Evolutionary conservation across 2,329 filamentous ascomycete genomes (phyloP), one percentile per base, ranked within the genome.

Genomic region (Chalara sp.): DNA sequence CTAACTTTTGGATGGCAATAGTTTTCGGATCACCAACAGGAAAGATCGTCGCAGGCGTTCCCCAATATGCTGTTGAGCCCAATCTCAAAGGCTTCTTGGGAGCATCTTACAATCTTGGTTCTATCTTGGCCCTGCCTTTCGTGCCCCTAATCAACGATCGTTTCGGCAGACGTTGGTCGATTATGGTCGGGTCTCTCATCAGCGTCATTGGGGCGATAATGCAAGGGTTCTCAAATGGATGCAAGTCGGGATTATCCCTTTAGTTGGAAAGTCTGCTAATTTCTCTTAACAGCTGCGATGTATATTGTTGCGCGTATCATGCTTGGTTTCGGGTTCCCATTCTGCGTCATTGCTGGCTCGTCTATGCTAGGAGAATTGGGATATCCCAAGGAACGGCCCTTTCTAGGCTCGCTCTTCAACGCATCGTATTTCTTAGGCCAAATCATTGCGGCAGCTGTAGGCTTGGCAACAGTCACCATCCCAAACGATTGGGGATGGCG

Each of bases 81-180:
- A 21, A 21, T 21, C 21, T 21, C 21, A 21, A 21, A 21, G 69
- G 69, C 12, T 65, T 71, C 50, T 70, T 71, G 21, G 68, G 68
- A 5, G 69, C 69, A 1, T 64, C 68, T 21, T 69, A 65, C 29
- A 62, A 65, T 37, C 69, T 72, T n/a, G 70, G 70, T n/a, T 66
- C 68, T 32, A 64, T 71, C 0, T 59, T 70, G 4, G 64, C 69
- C 0, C 33, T 47, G n/a, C 12, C 40, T 29, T 43, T 43, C 41
- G 8, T 10, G 11, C 12, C 8, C 41, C 29, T 8, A 2, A 43
- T 43, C 41, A 21, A 21, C 8, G 13, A 43, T 21, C 8, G 28
- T 8, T 29, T 43, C 29, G 41, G 41, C 8, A 11, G 41, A n/a
- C 41, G 41, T 29, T n/a, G 12, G 11, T 21, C 41, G 11, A 43